Evolutionary conservation across 108 stramenopile genomes (phyloP).

Genomic region (Aureococcus anophagefferens): DNA sequence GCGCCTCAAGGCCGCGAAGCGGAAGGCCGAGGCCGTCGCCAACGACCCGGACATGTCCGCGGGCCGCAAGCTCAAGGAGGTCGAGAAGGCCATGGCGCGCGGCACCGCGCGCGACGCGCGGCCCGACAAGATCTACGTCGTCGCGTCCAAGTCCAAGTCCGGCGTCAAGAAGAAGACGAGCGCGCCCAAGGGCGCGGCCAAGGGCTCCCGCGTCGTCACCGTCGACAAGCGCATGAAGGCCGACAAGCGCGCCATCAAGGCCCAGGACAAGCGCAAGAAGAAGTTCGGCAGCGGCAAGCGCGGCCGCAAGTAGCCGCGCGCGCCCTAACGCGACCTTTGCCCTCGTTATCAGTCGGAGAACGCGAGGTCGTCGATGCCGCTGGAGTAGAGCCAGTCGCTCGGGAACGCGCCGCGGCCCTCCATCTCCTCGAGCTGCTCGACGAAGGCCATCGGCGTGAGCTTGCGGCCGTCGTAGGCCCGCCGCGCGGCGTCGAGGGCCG

Average conservation of each 20-base stretch:
- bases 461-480: no score
- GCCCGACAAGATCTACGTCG: neutral
- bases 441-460: no score
- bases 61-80: conserved; percentile 87
- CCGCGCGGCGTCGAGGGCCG: neutral
- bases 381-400: no score
- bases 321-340: no score
- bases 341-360: no score
- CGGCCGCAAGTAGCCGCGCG: no score
- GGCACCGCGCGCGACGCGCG: no score
- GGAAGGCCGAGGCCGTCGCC: conserved; percentile 81
- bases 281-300: no score
- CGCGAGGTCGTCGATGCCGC: no score
- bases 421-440: no score
- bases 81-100: conserved; percentile 72
- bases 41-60: conserved; percentile 82
- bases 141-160: neutral
- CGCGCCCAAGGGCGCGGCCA: neutral
- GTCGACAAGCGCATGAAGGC: neutral
- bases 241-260: neutral
- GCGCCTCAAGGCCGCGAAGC: conserved; percentile 82
- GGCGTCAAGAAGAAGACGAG: neutral
- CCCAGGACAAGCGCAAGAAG: neutral
- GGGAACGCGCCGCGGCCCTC: no score
- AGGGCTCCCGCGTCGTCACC: neutral